Base-by-base conservation (phyloP, 2,329 filamentous ascomycete species). In the Fusarium albosuccineum region DNA sequence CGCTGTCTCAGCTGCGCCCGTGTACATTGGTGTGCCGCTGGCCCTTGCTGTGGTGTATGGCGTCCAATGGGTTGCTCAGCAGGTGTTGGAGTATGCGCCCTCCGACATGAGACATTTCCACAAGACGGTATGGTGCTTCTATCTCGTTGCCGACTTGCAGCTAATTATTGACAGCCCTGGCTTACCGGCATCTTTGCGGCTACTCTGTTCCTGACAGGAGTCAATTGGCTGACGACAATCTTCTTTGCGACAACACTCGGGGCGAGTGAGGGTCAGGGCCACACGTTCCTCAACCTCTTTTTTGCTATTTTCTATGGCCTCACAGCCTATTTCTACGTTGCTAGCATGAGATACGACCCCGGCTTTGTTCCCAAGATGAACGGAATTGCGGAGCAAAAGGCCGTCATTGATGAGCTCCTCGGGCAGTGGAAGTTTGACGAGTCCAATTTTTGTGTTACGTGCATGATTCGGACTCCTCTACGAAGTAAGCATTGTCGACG, bases 401-500 rank as follows among this genome's bases (percentile, higher is more conserved):
- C 90, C 40, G 90, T 92, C 60, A 97, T 99, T 70, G 92, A 97
- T 67, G 92, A 97, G 70, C 86, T 99, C 8, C 86, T 99, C 66
- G 86, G 88, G 60, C 77, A 89, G 68, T 96, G 93, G 89, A 96
- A 93, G 74, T 99, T 95, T 77, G 94, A 99, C 75, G 95, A 97
- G 76, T 85, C 90, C 64, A 95, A 97, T 77, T 99, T 98, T 75
- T 99, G 96, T 78, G 90, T 97, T 29, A 89, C 89, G 48, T 99
- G 96, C 82, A 97, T 98, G 94, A 92, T 97, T 71, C 88, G 95
- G 55, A 95, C 92, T 70, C 96, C 96, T 4, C 81, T 99, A 64
- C 88, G 96, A 69, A 97, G 94, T 82, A 99, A 98, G 83, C 96
- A 99, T 80, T 99, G 96, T 82, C 91, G 91, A 75, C 87, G 92